Percentiles rank a stretch among this genome's conserved stretches.
phyloP scores from a whole-genome alignment of 1,139 yeast species.

The Candida sanyaensis region DNA sequence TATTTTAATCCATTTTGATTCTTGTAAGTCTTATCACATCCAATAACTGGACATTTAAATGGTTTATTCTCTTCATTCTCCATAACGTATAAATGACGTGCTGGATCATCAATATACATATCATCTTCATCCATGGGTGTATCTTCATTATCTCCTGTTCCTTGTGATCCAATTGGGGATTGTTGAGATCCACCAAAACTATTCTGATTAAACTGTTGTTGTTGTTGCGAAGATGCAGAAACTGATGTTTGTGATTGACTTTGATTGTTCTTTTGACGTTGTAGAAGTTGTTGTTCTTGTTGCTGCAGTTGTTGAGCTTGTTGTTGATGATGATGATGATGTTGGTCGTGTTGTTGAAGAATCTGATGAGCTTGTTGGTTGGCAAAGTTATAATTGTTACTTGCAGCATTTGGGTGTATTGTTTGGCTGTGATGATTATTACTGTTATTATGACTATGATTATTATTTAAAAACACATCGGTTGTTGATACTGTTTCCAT shows the following conservation, averaged over 20 bases:
- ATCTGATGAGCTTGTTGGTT: conserved; percentile 16
- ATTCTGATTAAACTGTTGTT: conserved; percentile 6
- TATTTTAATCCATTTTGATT: conserved; percentile 96
- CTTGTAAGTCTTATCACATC: conserved; percentile 96
- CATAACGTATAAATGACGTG: conserved; percentile 87
- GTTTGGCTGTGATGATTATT: conserved; percentile 7
- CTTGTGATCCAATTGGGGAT: conserved; percentile 17
- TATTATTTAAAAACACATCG: conserved; percentile 71
- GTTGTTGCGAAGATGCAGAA: conserved; percentile 12
- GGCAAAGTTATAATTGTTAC: conserved; percentile 13
- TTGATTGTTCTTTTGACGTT: conserved; percentile 18
- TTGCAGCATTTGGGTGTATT: conserved; percentile 11
- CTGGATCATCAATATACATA: conserved; percentile 87
- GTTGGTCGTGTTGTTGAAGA: conserved; percentile 19
- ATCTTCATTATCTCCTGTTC: conserved; percentile 10
- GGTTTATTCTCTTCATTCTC: conserved; percentile 94
- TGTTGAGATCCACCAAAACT: conserved; percentile 15
- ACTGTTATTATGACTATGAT: conserved; percentile 14
- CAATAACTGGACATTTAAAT: conserved; percentile 95
- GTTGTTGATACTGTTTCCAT: conserved; percentile 84
- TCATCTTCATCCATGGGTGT: conserved; percentile 40
- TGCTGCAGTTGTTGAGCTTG: conserved; percentile 18
- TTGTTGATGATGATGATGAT: conserved; percentile 18
- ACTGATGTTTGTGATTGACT: conserved; percentile 15
- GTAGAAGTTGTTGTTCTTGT: conserved; percentile 18